Conservation (phyloP, 257 asterid genomes). For the Nicotiana tabacum region DNA sequence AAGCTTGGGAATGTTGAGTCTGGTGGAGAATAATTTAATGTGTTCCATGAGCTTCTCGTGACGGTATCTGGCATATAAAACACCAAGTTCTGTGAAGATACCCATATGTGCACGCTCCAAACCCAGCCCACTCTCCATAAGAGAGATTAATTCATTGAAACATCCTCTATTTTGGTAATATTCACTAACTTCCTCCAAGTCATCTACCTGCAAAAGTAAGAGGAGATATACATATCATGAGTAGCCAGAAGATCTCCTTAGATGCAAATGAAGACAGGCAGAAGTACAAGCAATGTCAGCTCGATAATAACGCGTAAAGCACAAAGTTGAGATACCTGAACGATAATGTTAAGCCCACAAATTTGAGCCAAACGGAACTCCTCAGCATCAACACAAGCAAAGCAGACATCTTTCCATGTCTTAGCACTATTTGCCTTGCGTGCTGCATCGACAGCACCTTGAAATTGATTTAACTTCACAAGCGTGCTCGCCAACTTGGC, state of each 20-base stretch:
- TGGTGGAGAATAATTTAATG: slow-evolving; percentile 85
- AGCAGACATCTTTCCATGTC: slow-evolving; percentile 99
- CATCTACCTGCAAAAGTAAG: slow-evolving; percentile 67
- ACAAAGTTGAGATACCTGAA: slow-evolving; percentile 57
- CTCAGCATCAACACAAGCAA: slow-evolving; percentile 99
- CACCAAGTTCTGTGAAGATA: slow-evolving; percentile 95
- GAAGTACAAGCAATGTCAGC: neutral
- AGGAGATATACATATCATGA: slow-evolving; percentile 4
- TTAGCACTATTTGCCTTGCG: slow-evolving; percentile 96
- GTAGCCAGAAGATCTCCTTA: neutral
- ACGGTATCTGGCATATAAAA: slow-evolving; percentile 96
- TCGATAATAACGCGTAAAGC: neutral
- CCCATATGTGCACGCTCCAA: slow-evolving; percentile 99
- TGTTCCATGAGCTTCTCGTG: slow-evolving; percentile 99
- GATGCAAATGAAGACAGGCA: slow-evolving; percentile 8
- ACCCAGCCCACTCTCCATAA: slow-evolving; percentile 99
- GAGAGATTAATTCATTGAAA: slow-evolving; percentile 93
- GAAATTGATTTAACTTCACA: slow-evolving; percentile 90
- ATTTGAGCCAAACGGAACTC: slow-evolving; percentile 99
- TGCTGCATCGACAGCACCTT: slow-evolving; percentile 99
- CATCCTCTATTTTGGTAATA: slow-evolving; percentile 96
- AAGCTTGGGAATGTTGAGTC: slow-evolving; percentile 94
- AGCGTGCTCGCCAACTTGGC: slow-evolving; percentile 88
- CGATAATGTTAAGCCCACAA: slow-evolving; percentile 97
- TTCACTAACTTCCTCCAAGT: slow-evolving; percentile 97